Conservation (phyloP, 2,329 filamentous ascomycete species). For the Chrysoporthe deuterocubensis region DNA sequence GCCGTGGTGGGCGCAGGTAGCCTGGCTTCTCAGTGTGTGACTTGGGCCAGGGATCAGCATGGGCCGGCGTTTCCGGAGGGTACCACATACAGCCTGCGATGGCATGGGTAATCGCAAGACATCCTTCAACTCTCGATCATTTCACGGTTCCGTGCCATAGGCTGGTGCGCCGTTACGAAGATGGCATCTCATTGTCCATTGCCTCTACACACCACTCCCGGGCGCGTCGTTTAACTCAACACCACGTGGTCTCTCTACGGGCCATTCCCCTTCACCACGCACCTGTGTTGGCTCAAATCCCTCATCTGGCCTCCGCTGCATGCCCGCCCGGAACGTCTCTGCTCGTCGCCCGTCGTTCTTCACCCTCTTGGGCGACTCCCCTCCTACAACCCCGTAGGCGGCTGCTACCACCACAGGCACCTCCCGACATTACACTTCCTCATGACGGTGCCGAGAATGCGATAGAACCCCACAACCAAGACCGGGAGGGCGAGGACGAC, state of each 20-base stretch:
- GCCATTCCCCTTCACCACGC: neutral
- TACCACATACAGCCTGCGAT: neutral
- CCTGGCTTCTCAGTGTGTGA: neutral
- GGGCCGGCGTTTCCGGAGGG: slow-evolving; percentile 15
- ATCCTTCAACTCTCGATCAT: neutral
- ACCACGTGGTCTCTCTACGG: neutral
- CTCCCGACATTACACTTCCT: neutral
- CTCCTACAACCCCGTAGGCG: neutral
- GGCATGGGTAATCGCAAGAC: neutral
- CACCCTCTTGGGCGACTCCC: too few relatives aligned
- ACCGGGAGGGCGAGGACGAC: neutral
- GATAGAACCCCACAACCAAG: neutral
- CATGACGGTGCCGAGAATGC: neutral
- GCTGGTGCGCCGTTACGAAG: neutral
- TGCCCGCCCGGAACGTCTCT: neutral
- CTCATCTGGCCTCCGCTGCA: neutral
- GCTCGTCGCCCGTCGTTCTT: neutral
- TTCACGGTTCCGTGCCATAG: neutral
- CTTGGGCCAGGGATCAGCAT: slow-evolving; percentile 14
- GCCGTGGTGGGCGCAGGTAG: slow-evolving; percentile 25
- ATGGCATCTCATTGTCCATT: neutral
- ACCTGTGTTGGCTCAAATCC: neutral
- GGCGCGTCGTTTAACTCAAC: neutral
- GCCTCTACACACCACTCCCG: neutral
- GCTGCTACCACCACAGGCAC: neutral